Evolutionary conservation across 805 yeast genomes (phyloP).

Genomic region (Candida golubevii): DNA sequence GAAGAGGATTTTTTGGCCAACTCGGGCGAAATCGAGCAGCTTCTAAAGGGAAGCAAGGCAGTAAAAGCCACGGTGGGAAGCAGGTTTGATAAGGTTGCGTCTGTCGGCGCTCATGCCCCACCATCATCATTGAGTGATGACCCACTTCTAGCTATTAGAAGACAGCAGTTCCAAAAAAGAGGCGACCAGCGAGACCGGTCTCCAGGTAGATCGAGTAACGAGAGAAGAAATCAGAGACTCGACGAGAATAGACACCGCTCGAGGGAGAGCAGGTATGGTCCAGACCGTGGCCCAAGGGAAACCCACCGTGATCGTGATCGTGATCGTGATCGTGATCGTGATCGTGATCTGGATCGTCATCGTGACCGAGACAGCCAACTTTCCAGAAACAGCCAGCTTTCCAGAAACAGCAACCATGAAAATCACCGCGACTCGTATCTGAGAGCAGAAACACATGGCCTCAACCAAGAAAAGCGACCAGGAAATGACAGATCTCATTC

Average conservation of each 20-base stretch:
- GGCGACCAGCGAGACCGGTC: slow-evolving; percentile 3
- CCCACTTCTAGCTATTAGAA: slow-evolving; percentile 45
- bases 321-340: neutral
- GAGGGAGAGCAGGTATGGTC: neutral
- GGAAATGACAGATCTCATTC: no score
- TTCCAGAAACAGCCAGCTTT: neutral
- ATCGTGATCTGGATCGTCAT: neutral
- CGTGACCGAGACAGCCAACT: neutral
- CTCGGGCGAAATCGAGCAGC: slow-evolving; percentile 43
- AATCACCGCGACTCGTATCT: no score
- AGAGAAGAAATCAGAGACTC: no score
- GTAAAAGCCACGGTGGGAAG: slow-evolving; percentile 28
- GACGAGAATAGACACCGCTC: no score
- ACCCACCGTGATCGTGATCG: neutral
- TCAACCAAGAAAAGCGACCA: no score
- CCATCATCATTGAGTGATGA: slow-evolving; percentile 33
- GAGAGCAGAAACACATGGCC: no score
- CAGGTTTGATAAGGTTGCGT: slow-evolving; percentile 23
- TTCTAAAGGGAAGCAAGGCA: slow-evolving; percentile 49
- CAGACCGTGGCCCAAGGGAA: neutral
- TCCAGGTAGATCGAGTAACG: neutral
- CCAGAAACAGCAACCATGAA: no score
- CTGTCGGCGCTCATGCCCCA: slow-evolving; percentile 20
- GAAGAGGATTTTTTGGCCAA: slow-evolving; percentile 27
- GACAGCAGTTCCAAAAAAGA: slow-evolving; percentile 7